Evolutionary conservation across 495 filamentous ascomycete species (phyloP).

Genomic region (Haplographium delicatum): DNA sequence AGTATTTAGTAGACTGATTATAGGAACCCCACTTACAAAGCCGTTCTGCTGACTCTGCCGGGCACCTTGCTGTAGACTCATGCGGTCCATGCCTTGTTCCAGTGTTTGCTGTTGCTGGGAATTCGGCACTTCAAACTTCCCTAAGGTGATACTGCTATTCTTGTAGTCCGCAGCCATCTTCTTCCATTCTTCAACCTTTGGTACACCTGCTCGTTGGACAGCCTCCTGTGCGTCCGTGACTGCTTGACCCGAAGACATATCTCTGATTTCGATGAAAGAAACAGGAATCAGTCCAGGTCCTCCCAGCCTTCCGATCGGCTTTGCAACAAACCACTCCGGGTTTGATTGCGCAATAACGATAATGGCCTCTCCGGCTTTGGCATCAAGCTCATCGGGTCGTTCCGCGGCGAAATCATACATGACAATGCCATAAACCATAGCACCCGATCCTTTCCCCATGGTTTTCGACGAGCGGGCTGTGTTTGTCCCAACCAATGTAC

Average conservation of each 20-base stretch:
- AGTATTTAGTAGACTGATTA: neutral
- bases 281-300: slow-evolving; percentile 95
- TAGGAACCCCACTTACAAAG: slow-evolving; percentile 33
- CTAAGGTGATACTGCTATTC: slow-evolving; percentile 94
- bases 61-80: slow-evolving; percentile 57
- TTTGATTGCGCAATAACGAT: slow-evolving; percentile 99
- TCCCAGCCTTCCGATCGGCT: slow-evolving; percentile 90
- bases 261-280: slow-evolving; percentile 92
- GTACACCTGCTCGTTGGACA: slow-evolving; percentile 83
- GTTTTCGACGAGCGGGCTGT: slow-evolving; percentile 34
- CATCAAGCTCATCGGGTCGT: slow-evolving; percentile 89
- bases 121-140: slow-evolving; percentile 68
- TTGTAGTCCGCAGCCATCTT: slow-evolving; percentile 99
- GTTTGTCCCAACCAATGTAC: slow-evolving; percentile 27
- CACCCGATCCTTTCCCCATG: slow-evolving; percentile 45
- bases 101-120: slow-evolving; percentile 31
- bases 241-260: slow-evolving; percentile 82
- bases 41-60: slow-evolving; percentile 39
- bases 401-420: slow-evolving; percentile 97
- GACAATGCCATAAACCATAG: slow-evolving; percentile 94
- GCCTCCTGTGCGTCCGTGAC: slow-evolving; percentile 82
- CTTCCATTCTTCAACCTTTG: slow-evolving; percentile 99
- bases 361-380: slow-evolving; percentile 90
- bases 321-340: slow-evolving; percentile 98
- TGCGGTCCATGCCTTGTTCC: slow-evolving; percentile 58